These are phyloP conservation scores for Leccinum variicolor DNA, from an alignment of 768 basidiomycete genomes.

Conservation along the genomic window DNA sequence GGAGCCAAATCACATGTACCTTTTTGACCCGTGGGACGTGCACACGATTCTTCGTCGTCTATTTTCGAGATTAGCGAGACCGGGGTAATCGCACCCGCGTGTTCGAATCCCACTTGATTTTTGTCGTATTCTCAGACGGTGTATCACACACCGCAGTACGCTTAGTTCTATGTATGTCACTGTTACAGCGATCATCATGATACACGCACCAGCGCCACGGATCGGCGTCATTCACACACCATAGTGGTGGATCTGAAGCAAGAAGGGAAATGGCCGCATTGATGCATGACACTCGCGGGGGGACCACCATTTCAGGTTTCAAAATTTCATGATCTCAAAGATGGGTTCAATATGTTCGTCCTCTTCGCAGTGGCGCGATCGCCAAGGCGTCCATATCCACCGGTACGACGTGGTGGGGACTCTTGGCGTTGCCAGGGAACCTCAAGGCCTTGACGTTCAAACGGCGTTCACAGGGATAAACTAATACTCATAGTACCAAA, in stretches of 20 bases:
- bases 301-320: neutral
- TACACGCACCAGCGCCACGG: neutral
- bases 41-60: no score
- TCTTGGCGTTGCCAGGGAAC: neutral
- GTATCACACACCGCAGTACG: neutral
- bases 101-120: no score
- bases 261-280: neutral
- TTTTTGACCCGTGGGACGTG: no score
- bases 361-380: neutral
- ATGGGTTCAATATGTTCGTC: neutral
- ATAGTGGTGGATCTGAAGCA: neutral
- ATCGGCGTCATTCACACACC: neutral
- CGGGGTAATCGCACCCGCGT: no score
- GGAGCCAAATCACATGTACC: no score
- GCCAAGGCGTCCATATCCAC: neutral
- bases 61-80: no score
- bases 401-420: neutral
- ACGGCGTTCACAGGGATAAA: neutral
- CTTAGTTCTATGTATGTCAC: neutral
- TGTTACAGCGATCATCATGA: neutral
- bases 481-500: no score
- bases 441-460: neutral
- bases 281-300: no score
- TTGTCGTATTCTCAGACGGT: neutral
- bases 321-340: neutral